A percentile compares a stretch with the other conserved stretches of the same genome.
phyloP scores from a whole-genome alignment of 345 rosid genomes.

The Orychophragmus violaceus region DNA sequence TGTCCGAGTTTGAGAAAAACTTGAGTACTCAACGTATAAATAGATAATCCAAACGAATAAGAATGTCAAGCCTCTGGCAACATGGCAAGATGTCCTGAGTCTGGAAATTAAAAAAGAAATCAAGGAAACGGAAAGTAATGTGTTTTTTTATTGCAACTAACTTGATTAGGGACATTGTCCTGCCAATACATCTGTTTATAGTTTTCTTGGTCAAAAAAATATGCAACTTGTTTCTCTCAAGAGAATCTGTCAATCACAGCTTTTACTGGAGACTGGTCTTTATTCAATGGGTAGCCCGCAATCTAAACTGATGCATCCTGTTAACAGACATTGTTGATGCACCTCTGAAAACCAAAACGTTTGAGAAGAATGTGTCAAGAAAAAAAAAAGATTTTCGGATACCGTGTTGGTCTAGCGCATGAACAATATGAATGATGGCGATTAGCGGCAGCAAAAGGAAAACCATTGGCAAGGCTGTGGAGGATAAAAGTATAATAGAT shows the following conservation, averaged over 20 bases:
- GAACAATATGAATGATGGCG: no score
- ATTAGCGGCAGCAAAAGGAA: no score
- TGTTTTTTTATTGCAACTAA: background rate
- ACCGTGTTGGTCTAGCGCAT: no score
- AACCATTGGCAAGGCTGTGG: no score
- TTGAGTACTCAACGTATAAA: background rate
- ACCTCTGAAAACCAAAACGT: no score
- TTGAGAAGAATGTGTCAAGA: background rate
- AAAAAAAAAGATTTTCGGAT: no score
- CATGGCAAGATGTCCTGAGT: slow-evolving; percentile 9
- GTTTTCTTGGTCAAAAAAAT: background rate
- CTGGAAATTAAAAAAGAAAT: background rate
- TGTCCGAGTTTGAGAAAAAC: background rate
- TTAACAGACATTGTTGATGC: no score
- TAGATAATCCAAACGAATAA: background rate
- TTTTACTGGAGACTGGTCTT: no score
- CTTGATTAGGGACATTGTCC: background rate
- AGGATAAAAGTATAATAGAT: background rate
- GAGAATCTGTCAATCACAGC: background rate
- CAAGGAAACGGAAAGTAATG: slow-evolving; percentile 1
- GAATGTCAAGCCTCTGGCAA: background rate
- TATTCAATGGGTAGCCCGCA: no score
- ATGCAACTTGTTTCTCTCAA: background rate
- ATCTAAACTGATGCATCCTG: no score
- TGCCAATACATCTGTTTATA: background rate